Base-by-base conservation (phyloP, 192 early-diverging fungal genomes). In the Paraglomus occultum region DNA sequence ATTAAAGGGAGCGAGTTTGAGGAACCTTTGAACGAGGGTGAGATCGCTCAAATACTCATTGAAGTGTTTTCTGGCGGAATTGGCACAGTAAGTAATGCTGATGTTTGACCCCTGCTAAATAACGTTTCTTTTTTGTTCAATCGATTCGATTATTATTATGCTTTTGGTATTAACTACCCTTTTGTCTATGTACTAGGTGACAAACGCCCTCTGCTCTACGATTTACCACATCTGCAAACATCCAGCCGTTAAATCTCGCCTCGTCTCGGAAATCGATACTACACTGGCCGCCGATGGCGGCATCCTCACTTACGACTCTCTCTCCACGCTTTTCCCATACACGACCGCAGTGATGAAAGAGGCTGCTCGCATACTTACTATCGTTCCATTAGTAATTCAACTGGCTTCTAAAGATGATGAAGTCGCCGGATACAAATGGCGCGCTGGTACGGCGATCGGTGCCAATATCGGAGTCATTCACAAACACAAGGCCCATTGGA, bases 31-130 rank as follows among this genome's bases (percentile, higher is more conserved):
- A 66, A 31, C 31, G 42, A 57, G 11, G 18, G 17, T 9, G 66
- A 68, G 31, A 55, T 68, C 23, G 10, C 5, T 5, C 2, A 11
- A 5, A 55, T 17, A 1, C 14, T 68, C 14, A 17, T 38, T 11
- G 66, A 68, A 44, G 43, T 55, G 12, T 54, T 68, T 40, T 5
- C 7, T 54, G 66, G 15, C 31, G 66, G 66, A 10, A 22, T 45
- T 8, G 66, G 46, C 14, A 68, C 66, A 3, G 63, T 64, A 64
- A 62, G 59, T 62, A 62, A 59, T 59, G 22, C 15, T 40, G 5
- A 40, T 10, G 15, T 40, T 31, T n/a, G 5, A 8, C 8, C n/a
- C 11, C 15, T 61, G 11, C 1, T 12, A 5, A 23, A 43, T 43
- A 15, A n/a, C 31, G 31, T 31, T 48, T 43, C 20, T 47, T 47